Conservation (phyloP, 768 basidiomycete species). For the Russula sp. region DNA sequence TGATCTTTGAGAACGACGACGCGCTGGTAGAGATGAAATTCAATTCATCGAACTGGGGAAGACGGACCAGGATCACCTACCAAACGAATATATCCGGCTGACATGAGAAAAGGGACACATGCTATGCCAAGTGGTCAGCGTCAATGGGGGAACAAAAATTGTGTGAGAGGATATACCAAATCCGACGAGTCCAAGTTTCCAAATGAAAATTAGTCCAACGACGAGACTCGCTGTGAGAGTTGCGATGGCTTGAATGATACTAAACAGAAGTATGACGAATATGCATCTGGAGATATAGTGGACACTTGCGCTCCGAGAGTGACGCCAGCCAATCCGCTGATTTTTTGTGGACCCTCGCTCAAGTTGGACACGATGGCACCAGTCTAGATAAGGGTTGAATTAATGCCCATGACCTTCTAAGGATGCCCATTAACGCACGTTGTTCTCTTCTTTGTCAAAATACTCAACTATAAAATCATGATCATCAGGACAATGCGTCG, state of each 20-base stretch:
- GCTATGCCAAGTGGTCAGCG: slow-evolving; percentile 33
- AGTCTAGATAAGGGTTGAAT: slow-evolving; percentile 38
- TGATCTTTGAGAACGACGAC: slow-evolving; percentile 87
- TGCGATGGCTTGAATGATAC: slow-evolving; percentile 66
- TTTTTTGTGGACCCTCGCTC: slow-evolving; percentile 80
- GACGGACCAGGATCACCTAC: slow-evolving; percentile 33
- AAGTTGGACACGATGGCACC: slow-evolving; percentile 71
- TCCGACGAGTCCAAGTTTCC: slow-evolving; percentile 75
- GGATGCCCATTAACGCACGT: slow-evolving; percentile 39
- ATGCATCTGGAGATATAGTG: slow-evolving; percentile 29
- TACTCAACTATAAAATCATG: slow-evolving; percentile 51
- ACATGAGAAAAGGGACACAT: slow-evolving; percentile 60
- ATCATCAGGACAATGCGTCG: slow-evolving; percentile 10
- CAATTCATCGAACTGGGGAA: neutral
- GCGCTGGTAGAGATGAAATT: slow-evolving; percentile 35
- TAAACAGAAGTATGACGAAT: slow-evolving; percentile 22
- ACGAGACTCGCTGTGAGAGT: slow-evolving; percentile 63
- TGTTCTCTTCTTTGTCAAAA: slow-evolving; percentile 81
- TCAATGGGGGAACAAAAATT: neutral
- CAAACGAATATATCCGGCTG: slow-evolving; percentile 75
- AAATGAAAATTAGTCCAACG: slow-evolving; percentile 67
- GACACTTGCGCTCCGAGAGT: slow-evolving; percentile 59
- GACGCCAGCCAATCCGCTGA: slow-evolving; percentile 75
- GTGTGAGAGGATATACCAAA: slow-evolving; percentile 46
- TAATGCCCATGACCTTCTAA: slow-evolving; percentile 11